phyloP scores from a whole-genome alignment of 495 filamentous ascomycete genomes.

The Hyphodiscus hymeniophilus region DNA sequence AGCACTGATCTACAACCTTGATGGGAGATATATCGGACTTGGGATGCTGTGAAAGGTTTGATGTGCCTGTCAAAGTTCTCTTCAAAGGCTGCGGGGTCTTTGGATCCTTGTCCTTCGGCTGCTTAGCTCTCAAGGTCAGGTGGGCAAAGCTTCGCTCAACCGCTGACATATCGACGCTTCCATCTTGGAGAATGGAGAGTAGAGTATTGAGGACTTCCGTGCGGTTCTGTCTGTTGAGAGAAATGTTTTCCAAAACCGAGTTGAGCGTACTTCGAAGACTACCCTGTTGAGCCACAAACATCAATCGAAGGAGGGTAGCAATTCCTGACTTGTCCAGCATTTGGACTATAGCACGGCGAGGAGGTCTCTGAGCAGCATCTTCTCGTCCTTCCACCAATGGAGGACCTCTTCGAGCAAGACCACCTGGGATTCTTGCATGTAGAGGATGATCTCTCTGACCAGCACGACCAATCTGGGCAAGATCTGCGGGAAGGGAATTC shows the following conservation, averaged over 20 bases:
- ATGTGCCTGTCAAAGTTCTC: slow-evolving; percentile 41
- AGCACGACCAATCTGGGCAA: slow-evolving; percentile 78
- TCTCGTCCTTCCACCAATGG: slow-evolving; percentile 9
- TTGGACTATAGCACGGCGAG: slow-evolving; percentile 75
- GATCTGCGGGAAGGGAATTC: slow-evolving; percentile 73
- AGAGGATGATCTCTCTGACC: slow-evolving; percentile 15
- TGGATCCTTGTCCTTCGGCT: slow-evolving; percentile 50
- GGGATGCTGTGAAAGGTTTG: slow-evolving; percentile 21
- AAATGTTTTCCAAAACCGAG: slow-evolving; percentile 79
- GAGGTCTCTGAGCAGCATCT: slow-evolving; percentile 47
- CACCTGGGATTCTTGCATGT: slow-evolving; percentile 8
- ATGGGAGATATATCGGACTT: slow-evolving; percentile 80
- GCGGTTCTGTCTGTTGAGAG: slow-evolving; percentile 88
- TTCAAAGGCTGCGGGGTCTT: slow-evolving; percentile 77
- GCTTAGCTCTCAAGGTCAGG: slow-evolving; percentile 82
- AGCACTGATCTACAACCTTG: slow-evolving; percentile 92
- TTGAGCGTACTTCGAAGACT: slow-evolving; percentile 69
- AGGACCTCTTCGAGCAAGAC: slow-evolving; percentile 24
- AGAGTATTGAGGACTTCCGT: slow-evolving; percentile 91
- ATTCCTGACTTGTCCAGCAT: slow-evolving; percentile 96
- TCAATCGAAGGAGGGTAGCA: slow-evolving; percentile 85
- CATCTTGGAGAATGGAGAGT: slow-evolving; percentile 93
- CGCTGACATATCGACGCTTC: slow-evolving; percentile 82
- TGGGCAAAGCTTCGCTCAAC: slow-evolving; percentile 94
- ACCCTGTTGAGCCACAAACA: slow-evolving; percentile 90